Base-by-base conservation (phyloP, 768 basidiomycete species). In the Lentinula raphanica region DNA sequence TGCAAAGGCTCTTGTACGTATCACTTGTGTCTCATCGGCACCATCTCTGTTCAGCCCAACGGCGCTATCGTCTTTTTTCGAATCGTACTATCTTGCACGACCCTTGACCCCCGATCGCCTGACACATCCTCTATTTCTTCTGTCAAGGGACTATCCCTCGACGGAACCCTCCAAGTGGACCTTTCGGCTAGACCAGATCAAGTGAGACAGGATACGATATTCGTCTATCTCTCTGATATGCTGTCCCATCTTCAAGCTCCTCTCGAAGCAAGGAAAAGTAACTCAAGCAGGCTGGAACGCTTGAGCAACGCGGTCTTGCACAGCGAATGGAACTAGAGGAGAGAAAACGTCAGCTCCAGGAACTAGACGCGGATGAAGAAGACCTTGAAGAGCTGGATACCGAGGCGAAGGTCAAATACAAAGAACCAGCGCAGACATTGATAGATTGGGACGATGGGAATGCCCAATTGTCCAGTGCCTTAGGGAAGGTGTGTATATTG, bases 241-340 rank as follows among this genome's bases (percentile, higher is more conserved):
- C 85, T 84, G 66, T 77, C 78, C 58, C 79, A 84, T 59, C 76
- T 86, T 12, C 84, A 87, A 58, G 73, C 72, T 59, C 85, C 97
- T 59, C 83, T 98, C 64, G 92, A 93, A 73, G 81, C 77, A 69
- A 98, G 79, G 91, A 94, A 72, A 85, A 86, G 68, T 93, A 98
- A 71, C 87, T 98, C 32, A 87, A 92, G 62, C 89, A 92, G 62
- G 92, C 93, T 4, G 94, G 92, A 36, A 88, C 87, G 56, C 85
- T 98, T 68, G 95, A 96, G 53, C 94, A 97, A 74, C 89, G 92
- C 70, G 85, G 98, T 65, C 86, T 98, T 60, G 83, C 85, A 19
- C 96, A 98, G 76, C 93, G 92, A 73, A 87, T 92, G 74, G 92
- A 96, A 68, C 83, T 98, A 60, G 92, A 97, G 72, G 87, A 88